A percentile compares a stretch with the other conserved stretches of the same genome.
Conservation (phyloP, 345 rosid genomes). For the Excoecaria cochinchinensis region DNA sequence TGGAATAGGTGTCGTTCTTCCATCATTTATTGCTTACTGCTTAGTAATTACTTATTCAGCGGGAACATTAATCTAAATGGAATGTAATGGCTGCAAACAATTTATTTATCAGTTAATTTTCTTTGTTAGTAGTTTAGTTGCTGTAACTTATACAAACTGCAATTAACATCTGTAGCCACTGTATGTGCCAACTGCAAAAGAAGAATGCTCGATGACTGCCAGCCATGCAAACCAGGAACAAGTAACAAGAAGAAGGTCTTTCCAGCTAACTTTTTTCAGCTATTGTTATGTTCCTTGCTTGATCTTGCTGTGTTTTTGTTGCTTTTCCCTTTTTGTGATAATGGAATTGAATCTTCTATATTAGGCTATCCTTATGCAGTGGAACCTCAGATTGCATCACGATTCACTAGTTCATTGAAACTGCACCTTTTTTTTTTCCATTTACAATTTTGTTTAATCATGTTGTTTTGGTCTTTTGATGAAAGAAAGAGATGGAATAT, state of each 20-base stretch:
- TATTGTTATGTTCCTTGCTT: background rate
- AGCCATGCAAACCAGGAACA: constrained; percentile 14
- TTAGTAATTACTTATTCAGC: background rate
- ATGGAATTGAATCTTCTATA: background rate
- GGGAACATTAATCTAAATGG: background rate
- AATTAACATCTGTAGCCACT: background rate
- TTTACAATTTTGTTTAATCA: background rate
- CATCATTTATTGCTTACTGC: background rate
- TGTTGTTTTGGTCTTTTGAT: background rate
- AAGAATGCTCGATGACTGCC: constrained; percentile 1
- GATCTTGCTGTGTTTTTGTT: background rate
- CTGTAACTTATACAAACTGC: background rate
- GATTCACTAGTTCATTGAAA: background rate
- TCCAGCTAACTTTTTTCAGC: background rate
- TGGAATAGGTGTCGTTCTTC: background rate
- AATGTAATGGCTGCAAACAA: background rate
- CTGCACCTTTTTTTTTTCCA: background rate
- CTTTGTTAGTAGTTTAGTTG: background rate
- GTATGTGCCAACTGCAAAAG: constrained; percentile 12
- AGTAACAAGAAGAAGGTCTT: constrained; percentile 14
- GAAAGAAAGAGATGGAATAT: background rate
- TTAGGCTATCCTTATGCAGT: background rate
- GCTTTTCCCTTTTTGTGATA: background rate
- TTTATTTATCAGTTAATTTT: background rate
- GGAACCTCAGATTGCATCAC: background rate